These are phyloP conservation scores for Colletotrichum magnum DNA, from an alignment of 2,329 filamentous ascomycete genomes.

Conservation along the genomic window DNA sequence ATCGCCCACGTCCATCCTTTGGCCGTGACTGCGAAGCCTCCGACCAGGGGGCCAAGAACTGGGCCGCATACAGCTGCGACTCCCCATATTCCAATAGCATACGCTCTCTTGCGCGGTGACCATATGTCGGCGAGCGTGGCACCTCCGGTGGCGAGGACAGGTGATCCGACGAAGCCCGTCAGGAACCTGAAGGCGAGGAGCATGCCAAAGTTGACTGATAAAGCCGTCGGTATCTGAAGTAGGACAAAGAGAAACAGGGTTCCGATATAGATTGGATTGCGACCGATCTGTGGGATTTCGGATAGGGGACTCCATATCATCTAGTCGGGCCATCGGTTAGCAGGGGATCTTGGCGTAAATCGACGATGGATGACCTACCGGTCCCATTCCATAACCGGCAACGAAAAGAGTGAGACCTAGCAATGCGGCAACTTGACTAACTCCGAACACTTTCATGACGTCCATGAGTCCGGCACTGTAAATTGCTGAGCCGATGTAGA, in stretches of 20 bases:
- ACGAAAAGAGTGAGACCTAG: constrained; percentile 34
- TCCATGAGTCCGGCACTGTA: constrained; percentile 29
- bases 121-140: constrained; percentile 38
- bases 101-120: constrained; percentile 33
- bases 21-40: constrained; percentile 31
- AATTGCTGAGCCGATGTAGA: constrained; percentile 37
- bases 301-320: constrained; percentile 37
- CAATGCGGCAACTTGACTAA: constrained; percentile 18
- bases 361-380: not conserved
- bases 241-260: constrained; percentile 33
- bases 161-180: constrained; percentile 34
- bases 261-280: constrained; percentile 37
- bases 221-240: constrained; percentile 22
- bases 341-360: not conserved
- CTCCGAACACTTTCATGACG: constrained; percentile 22
- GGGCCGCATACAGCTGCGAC: constrained; percentile 27
- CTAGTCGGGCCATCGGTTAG: not conserved
- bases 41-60: constrained; percentile 23
- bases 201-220: constrained; percentile 24
- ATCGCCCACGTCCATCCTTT: constrained; percentile 46
- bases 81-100: constrained; percentile 29
- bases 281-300: constrained; percentile 32
- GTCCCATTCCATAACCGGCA: constrained; percentile 32
- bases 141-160: constrained; percentile 36
- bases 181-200: constrained; percentile 36